A percentile compares a stretch with the other conserved stretches of the same genome.
Evolutionary conservation across 202 grass and related monocot species (phyloP).

Genomic region (Schoenoplectus tabernaemontani): DNA sequence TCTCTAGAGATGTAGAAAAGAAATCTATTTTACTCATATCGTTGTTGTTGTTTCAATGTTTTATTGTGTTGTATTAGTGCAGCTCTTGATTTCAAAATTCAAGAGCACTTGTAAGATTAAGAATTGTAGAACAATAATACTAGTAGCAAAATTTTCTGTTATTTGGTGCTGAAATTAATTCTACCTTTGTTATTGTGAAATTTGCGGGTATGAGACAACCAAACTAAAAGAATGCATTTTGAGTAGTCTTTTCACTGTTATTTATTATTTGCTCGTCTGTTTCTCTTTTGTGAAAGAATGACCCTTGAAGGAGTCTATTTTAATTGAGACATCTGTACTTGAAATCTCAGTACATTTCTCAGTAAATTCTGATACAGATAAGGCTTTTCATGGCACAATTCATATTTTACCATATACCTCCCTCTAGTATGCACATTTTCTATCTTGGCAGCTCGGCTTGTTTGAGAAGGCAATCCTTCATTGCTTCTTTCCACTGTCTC

Average conservation of each 20-base stretch:
- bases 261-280: not conserved
- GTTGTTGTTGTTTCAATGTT: not conserved
- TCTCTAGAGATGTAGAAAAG: conserved; percentile 84
- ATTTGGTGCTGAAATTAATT: not conserved
- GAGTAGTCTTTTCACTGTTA: not conserved
- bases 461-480: not conserved
- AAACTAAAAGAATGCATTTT: not conserved
- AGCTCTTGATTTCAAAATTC: not conserved
- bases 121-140: not conserved
- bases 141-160: not conserved
- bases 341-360: not conserved
- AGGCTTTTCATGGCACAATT: not conserved
- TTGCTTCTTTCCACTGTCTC: not conserved
- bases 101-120: not conserved
- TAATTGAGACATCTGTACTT: not conserved
- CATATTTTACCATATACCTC: not conserved
- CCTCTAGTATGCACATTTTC: not conserved
- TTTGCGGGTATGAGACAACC: not conserved
- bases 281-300: not conserved
- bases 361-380: not conserved
- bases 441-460: not conserved
- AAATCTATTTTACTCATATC: conserved; percentile 43
- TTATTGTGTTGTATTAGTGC: not conserved
- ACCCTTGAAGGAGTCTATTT: not conserved
- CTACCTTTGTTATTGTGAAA: not conserved